Evolutionary conservation across 352 stramenopile species (phyloP), one percentile per base, ranked within the genome.

Genomic region (Phytophthora lateralis): DNA sequence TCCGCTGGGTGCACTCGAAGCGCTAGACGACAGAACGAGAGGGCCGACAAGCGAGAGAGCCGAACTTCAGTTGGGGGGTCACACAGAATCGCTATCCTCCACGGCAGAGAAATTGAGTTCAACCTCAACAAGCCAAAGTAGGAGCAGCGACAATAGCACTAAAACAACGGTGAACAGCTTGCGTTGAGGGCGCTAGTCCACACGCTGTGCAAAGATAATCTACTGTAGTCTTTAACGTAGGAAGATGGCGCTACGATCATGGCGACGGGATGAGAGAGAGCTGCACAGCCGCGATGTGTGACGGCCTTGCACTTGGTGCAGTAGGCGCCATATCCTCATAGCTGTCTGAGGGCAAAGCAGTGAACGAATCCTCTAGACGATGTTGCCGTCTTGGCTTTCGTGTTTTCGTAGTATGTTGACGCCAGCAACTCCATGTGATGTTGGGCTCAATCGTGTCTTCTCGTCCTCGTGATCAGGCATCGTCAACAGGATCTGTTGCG

Each of bases 401-500:
- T 39, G 24, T 60, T 52, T 60, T 54, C 35, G 48, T 26, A 55
- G 48, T 20, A 45, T 20, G 30, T 60, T 45, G 17, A 27, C 42
- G 10, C 34, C 56, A 53, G 35, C 15, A 61, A 46, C 18, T 55
- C 45, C 30, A 42, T 49, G 42, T 7, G 53, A 24, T 47, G 20
- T 14, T 56, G 52, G 50, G 15, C 32, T 61, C 50, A 49, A 49
- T 24, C 64, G 64, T 27, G 75, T 69, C 2, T 69, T 81, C 9
- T 78, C 71, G 7, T 88, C 69, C 45, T 88, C 75, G 27, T 85
- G 73, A 5, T 71, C 55, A 15, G 75, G 46, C 64, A 91, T 79
- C 8, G 75, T 73, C 34, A 87, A 71, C 48, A 82, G 54, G 35
- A 87, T 82, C 63, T 88, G 68, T 51, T 86, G 75, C 11, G 78